Conservation (phyloP, 1,139 yeast species). For the Suhomyces taliae region DNA sequence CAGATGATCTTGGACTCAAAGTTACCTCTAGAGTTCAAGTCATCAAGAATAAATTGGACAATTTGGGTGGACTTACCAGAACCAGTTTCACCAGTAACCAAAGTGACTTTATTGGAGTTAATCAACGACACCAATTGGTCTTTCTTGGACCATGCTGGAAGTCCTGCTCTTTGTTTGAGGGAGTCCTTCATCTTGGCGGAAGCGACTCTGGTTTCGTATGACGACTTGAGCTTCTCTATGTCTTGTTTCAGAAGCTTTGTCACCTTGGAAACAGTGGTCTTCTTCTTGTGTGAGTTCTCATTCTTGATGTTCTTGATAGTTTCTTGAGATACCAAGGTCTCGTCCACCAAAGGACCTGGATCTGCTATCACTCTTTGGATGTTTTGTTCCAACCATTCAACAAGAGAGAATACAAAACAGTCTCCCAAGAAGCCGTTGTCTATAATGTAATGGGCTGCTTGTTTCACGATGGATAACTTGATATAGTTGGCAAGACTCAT, state of each 20-base stretch:
- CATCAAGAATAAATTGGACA: conserved; percentile 83
- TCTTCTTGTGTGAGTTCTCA: neutral
- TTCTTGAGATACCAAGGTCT: conserved; percentile 1
- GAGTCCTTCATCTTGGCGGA: conserved; percentile 21
- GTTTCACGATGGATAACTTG: conserved; percentile 60
- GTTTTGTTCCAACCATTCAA: conserved; percentile 76
- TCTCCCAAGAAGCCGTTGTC: conserved; percentile 58
- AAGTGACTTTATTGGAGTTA: conserved; percentile 58
- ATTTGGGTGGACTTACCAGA: conserved; percentile 53
- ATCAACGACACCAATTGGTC: conserved; percentile 57
- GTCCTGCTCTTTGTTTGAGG: conserved; percentile 40
- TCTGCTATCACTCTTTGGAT: conserved; percentile 55
- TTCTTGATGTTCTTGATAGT: neutral
- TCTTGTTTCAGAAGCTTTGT: conserved; percentile 16
- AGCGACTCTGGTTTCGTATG: conserved; percentile 18
- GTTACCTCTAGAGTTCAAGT: conserved; percentile 46
- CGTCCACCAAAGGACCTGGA: conserved; percentile 65
- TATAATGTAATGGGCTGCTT: conserved; percentile 42
- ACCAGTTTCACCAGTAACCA: conserved; percentile 96
- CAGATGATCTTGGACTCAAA: conserved; percentile 67
- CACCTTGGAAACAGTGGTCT: neutral
- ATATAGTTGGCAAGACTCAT: conserved; percentile 71
- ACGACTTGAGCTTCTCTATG: conserved; percentile 24
- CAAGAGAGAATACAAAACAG: conserved; percentile 60
- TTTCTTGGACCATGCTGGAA: conserved; percentile 85